Conservation (phyloP, 139 green algal species). For the Micractinium conductrix region DNA sequence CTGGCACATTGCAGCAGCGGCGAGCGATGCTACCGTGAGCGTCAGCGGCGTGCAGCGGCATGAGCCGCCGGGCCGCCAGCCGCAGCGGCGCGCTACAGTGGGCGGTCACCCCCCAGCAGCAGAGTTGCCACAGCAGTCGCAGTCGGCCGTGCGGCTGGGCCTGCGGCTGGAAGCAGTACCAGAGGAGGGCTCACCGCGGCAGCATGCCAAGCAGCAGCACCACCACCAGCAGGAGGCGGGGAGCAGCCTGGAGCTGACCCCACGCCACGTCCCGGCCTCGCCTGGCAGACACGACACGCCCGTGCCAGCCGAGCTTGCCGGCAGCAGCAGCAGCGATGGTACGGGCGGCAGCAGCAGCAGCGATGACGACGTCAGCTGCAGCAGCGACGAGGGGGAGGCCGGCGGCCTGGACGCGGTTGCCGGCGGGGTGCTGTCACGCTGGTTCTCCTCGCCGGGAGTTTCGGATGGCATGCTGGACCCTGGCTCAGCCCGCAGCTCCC, state of each 20-base stretch:
- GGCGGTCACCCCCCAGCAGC: neutral
- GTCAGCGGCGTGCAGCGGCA: neutral
- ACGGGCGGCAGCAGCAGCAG: neutral
- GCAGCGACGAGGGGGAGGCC: neutral
- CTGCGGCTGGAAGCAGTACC: no score
- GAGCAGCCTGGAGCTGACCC: neutral
- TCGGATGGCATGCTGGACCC: neutral
- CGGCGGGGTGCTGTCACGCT: neutral
- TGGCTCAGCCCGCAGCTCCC: neutral
- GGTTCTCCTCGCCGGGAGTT: neutral
- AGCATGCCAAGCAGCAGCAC: neutral
- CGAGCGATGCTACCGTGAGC: neutral
- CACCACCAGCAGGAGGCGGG: neutral
- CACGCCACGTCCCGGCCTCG: no score
- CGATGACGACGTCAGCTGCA: neutral
- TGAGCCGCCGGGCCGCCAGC: neutral
- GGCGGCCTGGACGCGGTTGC: neutral
- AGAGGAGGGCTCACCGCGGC: neutral
- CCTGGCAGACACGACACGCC: neutral
- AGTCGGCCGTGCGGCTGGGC: neutral
- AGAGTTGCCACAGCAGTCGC: neutral
- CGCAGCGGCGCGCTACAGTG: no score
- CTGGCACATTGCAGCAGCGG: conserved; percentile 1
- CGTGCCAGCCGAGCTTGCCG: neutral
- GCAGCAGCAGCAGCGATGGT: neutral